Percentiles rank a stretch among this genome's conserved stretches.
Evolutionary conservation across 345 rosid genomes (phyloP).

Genomic region (Rubroshorea leprosula): DNA sequence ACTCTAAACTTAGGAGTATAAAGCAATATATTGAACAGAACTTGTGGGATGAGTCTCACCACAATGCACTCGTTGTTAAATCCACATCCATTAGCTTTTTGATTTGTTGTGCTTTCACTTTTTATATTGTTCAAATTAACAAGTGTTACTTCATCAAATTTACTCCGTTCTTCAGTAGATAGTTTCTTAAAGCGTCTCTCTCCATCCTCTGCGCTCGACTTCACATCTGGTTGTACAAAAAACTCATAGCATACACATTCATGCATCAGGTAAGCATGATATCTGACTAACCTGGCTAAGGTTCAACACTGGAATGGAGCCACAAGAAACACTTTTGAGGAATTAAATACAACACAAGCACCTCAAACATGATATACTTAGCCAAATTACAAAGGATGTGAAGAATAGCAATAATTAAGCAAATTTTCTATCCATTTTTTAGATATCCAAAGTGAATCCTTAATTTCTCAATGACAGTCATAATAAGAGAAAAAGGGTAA

Average conservation of each 20-base stretch:
- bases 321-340: no score
- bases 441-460: no score
- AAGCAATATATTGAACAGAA: constrained; percentile 1
- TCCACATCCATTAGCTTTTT: constrained; percentile 58
- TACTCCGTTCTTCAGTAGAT: constrained; percentile 93
- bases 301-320: no score
- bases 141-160: constrained; percentile 91
- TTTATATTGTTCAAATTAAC: constrained; percentile 80
- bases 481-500: not conserved
- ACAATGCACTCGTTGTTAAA: constrained; percentile 85
- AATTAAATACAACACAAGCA: no score
- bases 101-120: constrained; percentile 51
- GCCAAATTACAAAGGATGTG: no score
- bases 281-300: not conserved
- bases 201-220: constrained; percentile 64
- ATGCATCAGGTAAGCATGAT: not conserved
- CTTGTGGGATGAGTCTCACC: constrained; percentile 38
- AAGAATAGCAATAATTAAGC: no score
- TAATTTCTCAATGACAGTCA: no score
- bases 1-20: no score
- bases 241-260: not conserved
- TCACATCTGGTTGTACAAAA: constrained; percentile 61
- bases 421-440: no score
- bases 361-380: no score
- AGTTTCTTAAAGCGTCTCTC: constrained; percentile 88